phyloP scores from a whole-genome alignment of 306 rosid genomes.

The Neltuma alba region DNA sequence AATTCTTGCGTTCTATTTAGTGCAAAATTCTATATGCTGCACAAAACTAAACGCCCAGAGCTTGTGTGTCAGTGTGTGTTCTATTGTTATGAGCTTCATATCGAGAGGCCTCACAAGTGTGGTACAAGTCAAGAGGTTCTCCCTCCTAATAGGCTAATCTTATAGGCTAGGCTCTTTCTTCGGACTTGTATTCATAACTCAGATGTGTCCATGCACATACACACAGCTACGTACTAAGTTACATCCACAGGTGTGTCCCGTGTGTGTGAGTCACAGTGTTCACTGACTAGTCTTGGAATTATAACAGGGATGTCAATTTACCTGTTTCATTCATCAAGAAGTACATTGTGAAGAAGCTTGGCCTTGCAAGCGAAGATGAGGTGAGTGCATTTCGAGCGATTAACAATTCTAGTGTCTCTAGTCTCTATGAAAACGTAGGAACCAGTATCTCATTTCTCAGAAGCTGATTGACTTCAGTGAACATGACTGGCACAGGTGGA shows the following conservation, averaged over 20 bases:
- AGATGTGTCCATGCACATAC: neutral
- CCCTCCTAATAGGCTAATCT: too few relatives aligned
- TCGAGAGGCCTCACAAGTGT: too few relatives aligned
- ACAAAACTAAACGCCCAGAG: neutral
- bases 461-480: slow-evolving; percentile 5
- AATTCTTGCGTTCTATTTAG: neutral
- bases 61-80: too few relatives aligned
- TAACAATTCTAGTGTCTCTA: neutral
- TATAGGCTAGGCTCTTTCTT: too few relatives aligned
- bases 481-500: slow-evolving; percentile 51
- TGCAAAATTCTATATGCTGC: neutral
- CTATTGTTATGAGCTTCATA: too few relatives aligned
- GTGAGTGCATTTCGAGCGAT: slow-evolving; percentile 40
- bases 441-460: neutral
- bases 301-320: slow-evolving; percentile 52
- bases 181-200: too few relatives aligned
- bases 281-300: slow-evolving; percentile 19
- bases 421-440: neutral
- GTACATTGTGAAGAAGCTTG: slow-evolving; percentile 55
- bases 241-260: neutral
- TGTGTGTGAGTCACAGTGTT: neutral
- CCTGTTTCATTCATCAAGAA: slow-evolving; percentile 52
- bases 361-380: slow-evolving; percentile 63
- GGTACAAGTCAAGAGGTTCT: too few relatives aligned
- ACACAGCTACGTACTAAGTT: too few relatives aligned